phyloP scores from a whole-genome alignment of 2,329 filamentous ascomycete genomes.

The Ophiostoma triangulosporum region DNA sequence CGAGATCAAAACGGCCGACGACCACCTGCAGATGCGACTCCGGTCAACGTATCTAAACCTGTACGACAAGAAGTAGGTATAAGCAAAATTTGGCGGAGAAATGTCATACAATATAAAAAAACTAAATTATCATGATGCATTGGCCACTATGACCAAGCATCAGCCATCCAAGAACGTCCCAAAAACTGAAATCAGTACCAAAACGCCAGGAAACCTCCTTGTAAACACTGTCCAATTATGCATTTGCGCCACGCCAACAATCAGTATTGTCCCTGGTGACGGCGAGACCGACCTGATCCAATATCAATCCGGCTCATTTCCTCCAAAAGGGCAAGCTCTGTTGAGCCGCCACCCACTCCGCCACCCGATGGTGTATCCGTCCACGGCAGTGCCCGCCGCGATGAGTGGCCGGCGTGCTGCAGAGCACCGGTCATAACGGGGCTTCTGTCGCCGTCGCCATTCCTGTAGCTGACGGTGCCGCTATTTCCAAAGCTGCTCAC shows the following conservation, averaged over 20 bases:
- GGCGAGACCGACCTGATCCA: conserved; percentile 43
- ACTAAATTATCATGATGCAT: background rate
- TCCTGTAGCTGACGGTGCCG: background rate
- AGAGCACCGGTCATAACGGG: conserved; percentile 22
- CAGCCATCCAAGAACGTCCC: background rate
- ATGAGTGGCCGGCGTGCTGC: background rate
- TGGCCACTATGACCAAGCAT: background rate
- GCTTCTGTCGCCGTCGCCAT: conserved; percentile 8
- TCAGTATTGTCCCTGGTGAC: conserved; percentile 22
- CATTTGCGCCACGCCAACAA: background rate
- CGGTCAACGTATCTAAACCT: conserved; percentile 43
- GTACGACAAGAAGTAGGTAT: conserved; percentile 25
- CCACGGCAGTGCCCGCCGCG: conserved; percentile 8
- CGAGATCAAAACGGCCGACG: conserved; percentile 47
- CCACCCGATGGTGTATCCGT: conserved; percentile 10
- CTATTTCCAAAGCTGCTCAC: background rate
- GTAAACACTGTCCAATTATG: background rate
- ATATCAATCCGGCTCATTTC: conserved; percentile 59
- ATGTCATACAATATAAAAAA: background rate
- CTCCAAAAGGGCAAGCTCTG: conserved; percentile 49
- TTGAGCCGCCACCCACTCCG: conserved; percentile 25
- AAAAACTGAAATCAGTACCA: background rate
- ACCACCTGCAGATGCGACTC: conserved; percentile 49
- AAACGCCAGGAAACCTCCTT: background rate
- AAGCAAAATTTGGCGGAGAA: background rate